These are phyloP conservation scores for Tillandsia leiboldiana DNA, from an alignment of 176 grass and related monocot species.

Conservation along the genomic window DNA sequence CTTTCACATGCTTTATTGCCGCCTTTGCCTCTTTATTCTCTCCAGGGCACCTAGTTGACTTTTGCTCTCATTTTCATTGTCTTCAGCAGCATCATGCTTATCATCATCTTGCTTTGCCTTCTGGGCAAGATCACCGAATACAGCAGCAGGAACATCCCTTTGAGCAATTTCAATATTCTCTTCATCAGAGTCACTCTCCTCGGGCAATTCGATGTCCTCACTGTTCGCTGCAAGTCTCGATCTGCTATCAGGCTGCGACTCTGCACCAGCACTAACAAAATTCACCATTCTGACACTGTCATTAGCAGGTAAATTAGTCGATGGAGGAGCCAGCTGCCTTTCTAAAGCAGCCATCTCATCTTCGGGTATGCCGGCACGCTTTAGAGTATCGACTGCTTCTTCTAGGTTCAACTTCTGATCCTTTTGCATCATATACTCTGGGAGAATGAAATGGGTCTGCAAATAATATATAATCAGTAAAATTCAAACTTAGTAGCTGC, in stretches of 20 bases:
- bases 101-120: constrained; percentile 50
- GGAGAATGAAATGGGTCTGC: constrained; percentile 89
- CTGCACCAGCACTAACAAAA: constrained; percentile 72
- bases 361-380: constrained; percentile 51
- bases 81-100: constrained; percentile 33
- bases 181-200: constrained; percentile 63
- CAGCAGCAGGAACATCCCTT: constrained; percentile 55
- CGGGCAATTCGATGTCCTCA: constrained; percentile 87
- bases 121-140: constrained; percentile 77
- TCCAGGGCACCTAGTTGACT: constrained; percentile 66
- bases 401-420: constrained; percentile 81
- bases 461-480: constrained; percentile 6
- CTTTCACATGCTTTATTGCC: constrained; percentile 22
- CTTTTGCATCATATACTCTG: constrained; percentile 83
- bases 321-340: constrained; percentile 52
- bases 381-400: constrained; percentile 76
- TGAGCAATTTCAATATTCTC: constrained; percentile 63
- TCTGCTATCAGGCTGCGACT: constrained; percentile 41
- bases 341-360: constrained; percentile 93
- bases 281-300: constrained; percentile 46
- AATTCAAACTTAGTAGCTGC: not conserved
- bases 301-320: constrained; percentile 23
- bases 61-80: constrained; percentile 23
- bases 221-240: constrained; percentile 38
- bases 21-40: constrained; percentile 74